Percentiles rank a stretch among this genome's conserved stretches.
phyloP scores from a whole-genome alignment of 495 filamentous ascomycete genomes.

The Collariella sp. region DNA sequence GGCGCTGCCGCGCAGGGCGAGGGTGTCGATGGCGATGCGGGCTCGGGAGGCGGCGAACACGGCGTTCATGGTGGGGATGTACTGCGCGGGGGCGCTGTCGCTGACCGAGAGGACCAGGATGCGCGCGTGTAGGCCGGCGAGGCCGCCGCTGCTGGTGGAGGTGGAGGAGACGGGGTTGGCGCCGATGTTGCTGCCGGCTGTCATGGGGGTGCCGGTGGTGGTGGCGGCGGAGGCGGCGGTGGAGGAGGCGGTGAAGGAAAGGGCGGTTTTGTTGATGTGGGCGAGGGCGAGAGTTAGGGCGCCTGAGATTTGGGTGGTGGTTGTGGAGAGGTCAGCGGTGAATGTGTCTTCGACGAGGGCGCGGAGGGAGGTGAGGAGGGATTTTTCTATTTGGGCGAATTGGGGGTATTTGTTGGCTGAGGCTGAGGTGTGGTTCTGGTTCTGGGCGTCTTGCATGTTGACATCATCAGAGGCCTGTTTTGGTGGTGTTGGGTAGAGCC shows the following conservation, averaged over 20 bases:
- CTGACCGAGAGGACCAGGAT: constrained; percentile 79
- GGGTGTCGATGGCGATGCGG: constrained; percentile 80
- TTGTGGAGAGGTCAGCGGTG: constrained; percentile 50
- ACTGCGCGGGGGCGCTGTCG: constrained; percentile 75
- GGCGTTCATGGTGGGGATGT: constrained; percentile 95
- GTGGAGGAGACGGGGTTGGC: constrained; percentile 28
- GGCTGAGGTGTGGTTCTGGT: constrained; percentile 26
- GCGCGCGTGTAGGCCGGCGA: constrained; percentile 59
- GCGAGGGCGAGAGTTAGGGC: constrained; percentile 82
- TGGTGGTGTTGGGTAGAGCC: constrained; percentile 65
- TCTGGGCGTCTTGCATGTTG: constrained; percentile 36
- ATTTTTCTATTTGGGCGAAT: constrained; percentile 75
- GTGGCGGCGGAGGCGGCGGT: constrained; percentile 13
- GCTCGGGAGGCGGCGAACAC: constrained; percentile 90
- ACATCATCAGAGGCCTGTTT: constrained; percentile 27
- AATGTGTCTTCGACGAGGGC: constrained; percentile 59
- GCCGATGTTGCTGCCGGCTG: constrained; percentile 14
- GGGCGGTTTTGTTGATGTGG: constrained; percentile 63
- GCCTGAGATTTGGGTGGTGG: constrained; percentile 74
- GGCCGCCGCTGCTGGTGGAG: constrained; percentile 21
- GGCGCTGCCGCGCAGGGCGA: constrained; percentile 66
- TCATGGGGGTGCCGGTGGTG: constrained; percentile 13
- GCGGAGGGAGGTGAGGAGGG: constrained; percentile 62
- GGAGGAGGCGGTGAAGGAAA: constrained; percentile 29
- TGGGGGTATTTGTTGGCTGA: constrained; percentile 87